Conservation (phyloP, 495 filamentous ascomycete species). For the Penicillium soppii region DNA sequence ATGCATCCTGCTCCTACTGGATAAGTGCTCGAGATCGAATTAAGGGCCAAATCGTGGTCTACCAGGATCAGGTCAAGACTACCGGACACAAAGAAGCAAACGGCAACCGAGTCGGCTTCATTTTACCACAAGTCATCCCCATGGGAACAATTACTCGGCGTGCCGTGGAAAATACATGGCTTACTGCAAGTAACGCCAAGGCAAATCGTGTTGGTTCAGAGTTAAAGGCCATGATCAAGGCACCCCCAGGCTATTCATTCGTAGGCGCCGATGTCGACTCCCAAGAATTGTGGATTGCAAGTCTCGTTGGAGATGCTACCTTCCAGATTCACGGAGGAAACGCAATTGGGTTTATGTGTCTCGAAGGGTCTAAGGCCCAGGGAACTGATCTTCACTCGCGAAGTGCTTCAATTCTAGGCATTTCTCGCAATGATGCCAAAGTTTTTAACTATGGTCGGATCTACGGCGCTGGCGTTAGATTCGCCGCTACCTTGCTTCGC, state of each 20-base stretch:
- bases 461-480: slow-evolving; percentile 92
- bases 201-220: slow-evolving; percentile 93
- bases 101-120: slow-evolving; percentile 64
- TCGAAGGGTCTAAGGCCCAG: slow-evolving; percentile 90
- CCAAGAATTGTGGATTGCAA: slow-evolving; percentile 98
- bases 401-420: slow-evolving; percentile 87
- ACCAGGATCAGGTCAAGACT: slow-evolving; percentile 59
- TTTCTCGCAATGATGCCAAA: slow-evolving; percentile 92
- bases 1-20: slow-evolving; percentile 98
- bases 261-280: slow-evolving; percentile 98
- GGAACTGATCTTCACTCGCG: slow-evolving; percentile 95
- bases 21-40: slow-evolving; percentile 93
- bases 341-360: slow-evolving; percentile 97
- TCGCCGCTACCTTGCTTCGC: slow-evolving; percentile 82
- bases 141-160: slow-evolving; percentile 98
- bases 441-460: slow-evolving; percentile 99
- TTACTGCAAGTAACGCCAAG: slow-evolving; percentile 97
- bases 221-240: slow-evolving; percentile 93
- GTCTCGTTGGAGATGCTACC: slow-evolving; percentile 88
- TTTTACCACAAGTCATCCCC: slow-evolving; percentile 97
- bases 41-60: slow-evolving; percentile 89
- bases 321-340: slow-evolving; percentile 95
- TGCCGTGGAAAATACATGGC: slow-evolving; percentile 96
- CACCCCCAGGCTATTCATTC: slow-evolving; percentile 86
- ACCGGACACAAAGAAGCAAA: slow-evolving; percentile 9